Percentiles rank a stretch among this genome's conserved stretches.
These are phyloP conservation scores for Nicotiana benthamiana DNA, from an alignment of 257 asterid species.

Conservation along the genomic window DNA sequence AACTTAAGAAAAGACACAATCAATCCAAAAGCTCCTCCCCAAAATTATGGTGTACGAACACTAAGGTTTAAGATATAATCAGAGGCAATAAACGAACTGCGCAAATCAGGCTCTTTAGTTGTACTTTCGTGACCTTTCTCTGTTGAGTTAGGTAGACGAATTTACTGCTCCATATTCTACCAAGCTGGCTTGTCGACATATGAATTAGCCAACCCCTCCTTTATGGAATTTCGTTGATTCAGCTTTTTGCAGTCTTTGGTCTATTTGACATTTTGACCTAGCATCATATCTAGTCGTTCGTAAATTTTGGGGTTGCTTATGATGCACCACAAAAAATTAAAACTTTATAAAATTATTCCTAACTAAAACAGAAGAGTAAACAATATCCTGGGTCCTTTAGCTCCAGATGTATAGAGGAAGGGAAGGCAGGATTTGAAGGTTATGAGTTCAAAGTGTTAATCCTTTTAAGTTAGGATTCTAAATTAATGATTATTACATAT, in stretches of 20 bases:
- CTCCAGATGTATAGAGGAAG: not conserved
- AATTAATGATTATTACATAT: too few species aligned
- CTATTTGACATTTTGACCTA: not conserved
- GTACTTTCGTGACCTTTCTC: not conserved
- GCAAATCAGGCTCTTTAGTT: not conserved
- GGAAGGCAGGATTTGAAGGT: too few species aligned
- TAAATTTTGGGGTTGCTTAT: too few species aligned
- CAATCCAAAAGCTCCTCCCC: constrained; percentile 1
- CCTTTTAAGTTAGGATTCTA: too few species aligned
- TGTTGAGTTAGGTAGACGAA: not conserved
- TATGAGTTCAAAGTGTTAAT: too few species aligned
- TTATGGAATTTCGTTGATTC: not conserved
- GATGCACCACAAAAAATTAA: not conserved
- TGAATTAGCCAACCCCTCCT: not conserved
- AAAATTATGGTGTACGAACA: not conserved
- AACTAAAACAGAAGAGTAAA: too few species aligned
- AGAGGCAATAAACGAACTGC: not conserved
- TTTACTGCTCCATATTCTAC: not conserved
- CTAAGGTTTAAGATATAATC: not conserved
- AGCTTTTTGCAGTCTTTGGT: not conserved
- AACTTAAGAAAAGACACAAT: not conserved
- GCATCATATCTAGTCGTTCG: too few species aligned
- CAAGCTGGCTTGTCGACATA: not conserved
- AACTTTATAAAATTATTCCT: too few species aligned
- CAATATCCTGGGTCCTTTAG: too few species aligned